Conservation (phyloP, 768 basidiomycete genomes). For the Cystobasidium onofrii region DNA sequence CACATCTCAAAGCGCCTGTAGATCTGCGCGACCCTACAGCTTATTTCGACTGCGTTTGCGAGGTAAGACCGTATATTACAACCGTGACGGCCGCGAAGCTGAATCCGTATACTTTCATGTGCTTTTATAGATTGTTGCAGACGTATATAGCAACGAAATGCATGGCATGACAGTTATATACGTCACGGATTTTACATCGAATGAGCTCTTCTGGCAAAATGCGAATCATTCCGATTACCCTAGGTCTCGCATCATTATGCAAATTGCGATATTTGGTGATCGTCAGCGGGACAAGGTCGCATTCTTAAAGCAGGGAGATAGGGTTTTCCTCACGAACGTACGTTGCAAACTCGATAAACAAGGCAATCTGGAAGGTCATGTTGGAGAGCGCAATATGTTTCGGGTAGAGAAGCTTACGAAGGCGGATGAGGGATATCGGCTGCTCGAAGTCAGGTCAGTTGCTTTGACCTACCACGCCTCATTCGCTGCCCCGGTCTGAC, state of each 20-base stretch:
- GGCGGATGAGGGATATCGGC: not conserved
- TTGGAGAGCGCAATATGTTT: not conserved
- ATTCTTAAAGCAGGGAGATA: not conserved
- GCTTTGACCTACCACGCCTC: not conserved
- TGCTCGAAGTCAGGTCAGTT: not conserved
- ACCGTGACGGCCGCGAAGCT: not conserved
- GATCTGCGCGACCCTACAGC: not conserved
- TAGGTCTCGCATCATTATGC: not conserved
- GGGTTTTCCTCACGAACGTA: not conserved
- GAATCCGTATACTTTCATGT: not conserved
- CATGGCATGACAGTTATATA: not conserved
- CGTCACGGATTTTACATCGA: constrained; percentile 17
- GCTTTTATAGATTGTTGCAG: not conserved
- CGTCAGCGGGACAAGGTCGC: not conserved
- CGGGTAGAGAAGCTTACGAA: not conserved
- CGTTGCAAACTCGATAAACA: not conserved
- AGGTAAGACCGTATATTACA: not conserved
- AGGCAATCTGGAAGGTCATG: constrained; percentile 16
- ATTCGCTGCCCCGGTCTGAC: no score
- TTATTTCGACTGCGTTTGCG: constrained; percentile 4
- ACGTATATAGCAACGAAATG: not conserved
- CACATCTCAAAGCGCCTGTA: not conserved
- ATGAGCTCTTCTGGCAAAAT: constrained; percentile 1
- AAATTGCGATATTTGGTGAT: not conserved
- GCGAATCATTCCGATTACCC: not conserved